phyloP scores from a whole-genome alignment of 23 red algal genomes.

The Gracilaria caudata region DNA sequence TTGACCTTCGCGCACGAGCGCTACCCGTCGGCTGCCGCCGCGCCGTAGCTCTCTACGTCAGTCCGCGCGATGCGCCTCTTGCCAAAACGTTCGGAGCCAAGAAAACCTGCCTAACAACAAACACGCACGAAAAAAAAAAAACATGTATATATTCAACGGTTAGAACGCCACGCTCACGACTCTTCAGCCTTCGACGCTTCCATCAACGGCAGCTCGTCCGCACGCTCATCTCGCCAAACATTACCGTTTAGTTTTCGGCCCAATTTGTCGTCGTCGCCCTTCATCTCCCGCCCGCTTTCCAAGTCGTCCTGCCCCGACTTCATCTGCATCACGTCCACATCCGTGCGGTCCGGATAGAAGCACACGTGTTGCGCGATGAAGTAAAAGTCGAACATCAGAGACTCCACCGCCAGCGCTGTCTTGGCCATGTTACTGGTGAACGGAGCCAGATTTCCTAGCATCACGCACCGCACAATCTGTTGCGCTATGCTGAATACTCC shows the following conservation, averaged over 20 bases:
- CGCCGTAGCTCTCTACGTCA: neutral
- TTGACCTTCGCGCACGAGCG: no score
- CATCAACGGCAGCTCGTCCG: neutral
- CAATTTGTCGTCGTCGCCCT: neutral
- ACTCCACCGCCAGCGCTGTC: slow-evolving; percentile 67
- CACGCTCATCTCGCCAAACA: neutral
- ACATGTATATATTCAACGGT: neutral
- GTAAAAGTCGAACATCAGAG: slow-evolving; percentile 78
- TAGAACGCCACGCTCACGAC: neutral
- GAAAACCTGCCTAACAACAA: neutral
- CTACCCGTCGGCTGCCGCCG: neutral
- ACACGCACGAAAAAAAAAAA: neutral
- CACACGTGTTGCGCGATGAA: slow-evolving; percentile 76
- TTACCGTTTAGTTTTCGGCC: neutral
- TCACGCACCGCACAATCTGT: slow-evolving; percentile 40
- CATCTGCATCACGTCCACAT: slow-evolving; percentile 22
- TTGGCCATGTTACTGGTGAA: slow-evolving; percentile 84
- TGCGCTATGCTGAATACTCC: slow-evolving; percentile 78
- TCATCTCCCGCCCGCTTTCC: neutral
- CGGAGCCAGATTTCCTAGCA: slow-evolving; percentile 48
- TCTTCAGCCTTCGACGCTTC: neutral
- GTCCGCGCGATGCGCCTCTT: slow-evolving; percentile 4
- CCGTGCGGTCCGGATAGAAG: slow-evolving; percentile 62
- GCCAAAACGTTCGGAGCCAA: neutral
- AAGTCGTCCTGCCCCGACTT: neutral